Evolutionary conservation across 805 yeast species (phyloP), one percentile per base, ranked within the genome.

Genomic region (Millerozyma miso): DNA sequence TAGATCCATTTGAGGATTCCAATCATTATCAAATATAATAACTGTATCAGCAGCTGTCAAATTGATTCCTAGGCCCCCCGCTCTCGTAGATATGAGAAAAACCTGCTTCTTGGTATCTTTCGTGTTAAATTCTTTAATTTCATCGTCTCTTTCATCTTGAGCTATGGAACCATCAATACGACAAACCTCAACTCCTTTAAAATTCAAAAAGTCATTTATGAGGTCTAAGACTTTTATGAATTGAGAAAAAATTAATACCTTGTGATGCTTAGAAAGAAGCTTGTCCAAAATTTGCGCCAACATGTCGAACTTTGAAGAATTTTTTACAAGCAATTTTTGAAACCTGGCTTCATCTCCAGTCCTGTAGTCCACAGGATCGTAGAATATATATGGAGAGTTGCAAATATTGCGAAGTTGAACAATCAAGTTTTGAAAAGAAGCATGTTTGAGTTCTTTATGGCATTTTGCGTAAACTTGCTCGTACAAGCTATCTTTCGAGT

Each of bases 1-100:
- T 39, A 89, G 67, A 63, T 91, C 98, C 48, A 88, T 95, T 57
- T 91, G 97, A 0, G 98, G 99, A 55, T 91, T 91, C 96, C 97
- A 91, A 58, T 91, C 99, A 43, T 88, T 85, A 56, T 91, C 99
- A 57, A 88, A 89, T 8, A 91, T 54, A 3, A 91, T 78, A 1
- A 93, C 98, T 1, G 95, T 83, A 50, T 93, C 97, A 0, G 98
- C 96, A 0, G 84, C 80, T 0, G 83, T 78, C 42, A 91, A 69
- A 56, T 91, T 91, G 35, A 91, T 79, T 4, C 99, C 99, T 26
- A 91, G 73, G 0, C 98, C 98, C 7, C 97, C 99, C 0, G 98
- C 91, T 48, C 98, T 73, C 0, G 99, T 93, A 12, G 95, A 85
- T 12, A 93, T 69, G 40, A 93, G 61, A 50, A 91, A 91, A 1